Base-by-base conservation (phyloP, 2,329 filamentous ascomycete genomes). In the Aspergillus oerlinghausenensis region DNA sequence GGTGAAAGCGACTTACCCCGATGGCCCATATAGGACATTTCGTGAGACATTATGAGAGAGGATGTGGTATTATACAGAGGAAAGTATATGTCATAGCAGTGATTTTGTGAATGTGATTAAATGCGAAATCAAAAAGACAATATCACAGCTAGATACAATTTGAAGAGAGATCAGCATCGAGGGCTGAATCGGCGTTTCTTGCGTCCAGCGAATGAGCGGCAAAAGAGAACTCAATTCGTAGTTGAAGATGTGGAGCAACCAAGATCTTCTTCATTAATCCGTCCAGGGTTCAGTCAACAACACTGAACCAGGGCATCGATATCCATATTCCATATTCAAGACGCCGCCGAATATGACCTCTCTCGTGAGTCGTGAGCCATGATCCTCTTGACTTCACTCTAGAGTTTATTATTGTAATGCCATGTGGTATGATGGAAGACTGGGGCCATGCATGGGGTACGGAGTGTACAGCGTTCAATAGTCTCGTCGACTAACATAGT, bases 21-120 rank as follows among this genome's bases (percentile, higher is more conserved):
- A 57, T 65, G 64, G 64, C 74, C 75, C 63, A 76, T 70, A 57
- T 73, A 68, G 56, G 74, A 73, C 74, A 78, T 73, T 68, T 77
- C 67, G 62, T 76, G 67, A 21, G 72, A 71, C 75, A 77, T 77
- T 38, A 14, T 59, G 52, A 17, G 6, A 49, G 35, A 42, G 29
- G 32, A 35, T 53, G 28, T 7, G 48, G n/a, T 9, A 40, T 17
- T 48, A 25, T 26, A 35, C 21, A 42, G 23, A 25, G 19, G 21
- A 50, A 21, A 35, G 45, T 21, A 28, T 29, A 17, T 21, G 11
- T 47, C 23, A 47, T 47, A 47, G 23, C 43, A 26, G 21, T 26
- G 23, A 14, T 47, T 14, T 14, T 25, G 11, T 14, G 42, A 14
- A 40, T 3, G n/a, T 11, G 19, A 25, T 21, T 17, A 9, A 25